Conservation (phyloP, 129 eudicot genomes). For the Rutidosis leptorrhynchoides region DNA sequence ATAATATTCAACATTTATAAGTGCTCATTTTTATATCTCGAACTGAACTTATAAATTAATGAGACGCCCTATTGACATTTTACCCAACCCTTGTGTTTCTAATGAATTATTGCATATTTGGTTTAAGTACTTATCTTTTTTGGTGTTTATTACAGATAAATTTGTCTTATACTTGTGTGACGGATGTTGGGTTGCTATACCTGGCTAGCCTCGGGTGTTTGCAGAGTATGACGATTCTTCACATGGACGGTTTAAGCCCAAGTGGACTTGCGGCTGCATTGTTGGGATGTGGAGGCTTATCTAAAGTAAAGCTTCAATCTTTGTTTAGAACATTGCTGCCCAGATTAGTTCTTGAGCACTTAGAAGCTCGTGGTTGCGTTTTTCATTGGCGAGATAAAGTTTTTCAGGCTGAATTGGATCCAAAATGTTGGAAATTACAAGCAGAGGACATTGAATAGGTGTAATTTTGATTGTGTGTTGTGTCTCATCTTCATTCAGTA, state of each 20-base stretch:
- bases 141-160: constrained; percentile 53
- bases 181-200: constrained; percentile 80
- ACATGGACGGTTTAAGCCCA: constrained; percentile 65
- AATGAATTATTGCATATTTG: constrained; percentile 8
- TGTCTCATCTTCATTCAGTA: neutral
- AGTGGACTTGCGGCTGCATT: constrained; percentile 67
- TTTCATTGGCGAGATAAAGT: constrained; percentile 82
- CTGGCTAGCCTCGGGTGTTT: constrained; percentile 80
- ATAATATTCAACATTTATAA: no score
- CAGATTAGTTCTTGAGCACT: constrained; percentile 50
- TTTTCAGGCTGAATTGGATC: constrained; percentile 76
- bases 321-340: constrained; percentile 63
- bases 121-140: neutral
- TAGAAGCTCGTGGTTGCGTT: constrained; percentile 91
- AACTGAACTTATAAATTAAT: no score
- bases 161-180: constrained; percentile 78
- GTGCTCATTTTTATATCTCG: no score
- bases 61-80: no score
- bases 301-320: constrained; percentile 87
- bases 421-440: constrained; percentile 77
- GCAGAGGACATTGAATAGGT: constrained; percentile 40
- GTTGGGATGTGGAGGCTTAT: constrained; percentile 80
- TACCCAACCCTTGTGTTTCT: neutral
- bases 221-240: constrained; percentile 80
- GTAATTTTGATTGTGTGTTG: neutral